Conservation (phyloP, 257 asterid genomes). For the Nemophila menziesii region DNA sequence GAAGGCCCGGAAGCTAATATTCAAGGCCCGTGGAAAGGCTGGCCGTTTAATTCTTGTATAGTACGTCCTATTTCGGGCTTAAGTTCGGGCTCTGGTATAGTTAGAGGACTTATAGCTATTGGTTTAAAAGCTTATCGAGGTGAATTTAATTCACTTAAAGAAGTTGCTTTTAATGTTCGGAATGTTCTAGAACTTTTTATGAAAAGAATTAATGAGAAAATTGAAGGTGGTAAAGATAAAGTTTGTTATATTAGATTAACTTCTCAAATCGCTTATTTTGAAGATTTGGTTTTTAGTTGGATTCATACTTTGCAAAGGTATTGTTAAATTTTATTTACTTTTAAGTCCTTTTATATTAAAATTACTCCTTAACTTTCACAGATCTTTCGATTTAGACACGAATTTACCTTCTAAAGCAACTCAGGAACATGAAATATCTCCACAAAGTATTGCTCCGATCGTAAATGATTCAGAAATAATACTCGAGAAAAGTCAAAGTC, state of each 20-base stretch:
- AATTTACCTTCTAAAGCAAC: constrained; percentile 13
- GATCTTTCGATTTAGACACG: constrained; percentile 27
- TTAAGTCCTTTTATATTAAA: background rate
- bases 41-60: constrained; percentile 94
- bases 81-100: constrained; percentile 36
- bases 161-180: constrained; percentile 53
- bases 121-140: constrained; percentile 88
- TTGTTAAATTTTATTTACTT: constrained; percentile 9
- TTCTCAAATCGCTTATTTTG: constrained; percentile 93
- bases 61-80: constrained; percentile 51
- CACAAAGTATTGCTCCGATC: constrained; percentile 12
- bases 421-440: constrained; percentile 10
- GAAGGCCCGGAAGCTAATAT: constrained; percentile 74
- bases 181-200: constrained; percentile 74
- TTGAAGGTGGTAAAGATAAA: constrained; percentile 78
- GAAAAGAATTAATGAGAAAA: constrained; percentile 40
- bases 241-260: constrained; percentile 49
- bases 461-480: constrained; percentile 19
- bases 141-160: constrained; percentile 59
- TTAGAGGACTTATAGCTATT: constrained; percentile 82
- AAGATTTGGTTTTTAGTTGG: constrained; percentile 81
- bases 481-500: constrained; percentile 21
- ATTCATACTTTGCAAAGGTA: constrained; percentile 73
- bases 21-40: constrained; percentile 79
- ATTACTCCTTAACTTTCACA: constrained; percentile 5